phyloP scores from a whole-genome alignment of 2,329 filamentous ascomycete genomes.

The Fusarium nelsonii region DNA sequence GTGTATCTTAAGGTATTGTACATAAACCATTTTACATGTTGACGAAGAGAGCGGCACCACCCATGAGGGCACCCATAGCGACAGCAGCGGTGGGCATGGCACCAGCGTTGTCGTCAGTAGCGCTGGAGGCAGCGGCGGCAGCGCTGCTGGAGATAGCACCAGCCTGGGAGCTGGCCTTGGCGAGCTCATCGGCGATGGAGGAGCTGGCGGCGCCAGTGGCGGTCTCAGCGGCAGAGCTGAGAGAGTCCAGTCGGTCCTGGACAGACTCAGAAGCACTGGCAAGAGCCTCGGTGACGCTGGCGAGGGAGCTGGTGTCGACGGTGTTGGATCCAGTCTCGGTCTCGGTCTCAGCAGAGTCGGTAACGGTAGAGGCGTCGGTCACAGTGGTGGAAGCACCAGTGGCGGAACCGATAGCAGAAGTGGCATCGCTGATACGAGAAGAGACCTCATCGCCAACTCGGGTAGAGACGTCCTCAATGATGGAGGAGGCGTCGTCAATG shows the following conservation, averaged over 20 bases:
- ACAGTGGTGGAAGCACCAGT: background rate
- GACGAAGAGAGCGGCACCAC: constrained; percentile 59
- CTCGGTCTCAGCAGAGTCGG: constrained; percentile 31
- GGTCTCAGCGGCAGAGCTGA: constrained; percentile 48
- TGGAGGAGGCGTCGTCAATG: constrained; percentile 1
- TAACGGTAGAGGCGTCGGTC: constrained; percentile 11
- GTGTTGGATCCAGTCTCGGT: constrained; percentile 29
- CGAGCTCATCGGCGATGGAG: constrained; percentile 34
- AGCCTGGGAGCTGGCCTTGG: constrained; percentile 35
- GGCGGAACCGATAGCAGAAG: background rate
- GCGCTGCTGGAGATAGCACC: constrained; percentile 21
- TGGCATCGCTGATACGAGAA: constrained; percentile 13
- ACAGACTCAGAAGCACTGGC: constrained; percentile 30
- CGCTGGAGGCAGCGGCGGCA: constrained; percentile 26
- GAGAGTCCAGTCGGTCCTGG: constrained; percentile 31
- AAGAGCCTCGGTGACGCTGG: constrained; percentile 28
- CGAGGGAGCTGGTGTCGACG: constrained; percentile 37
- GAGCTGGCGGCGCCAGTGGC: constrained; percentile 39
- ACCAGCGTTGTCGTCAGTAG: constrained; percentile 47
- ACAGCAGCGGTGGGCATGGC: constrained; percentile 57
- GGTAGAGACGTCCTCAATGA: constrained; percentile 23
- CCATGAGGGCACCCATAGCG: constrained; percentile 61
- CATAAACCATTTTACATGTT: constrained; percentile 56
- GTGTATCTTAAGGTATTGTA: background rate
- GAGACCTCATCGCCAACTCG: constrained; percentile 21